Evolutionary conservation across 2,329 filamentous ascomycete genomes (phyloP).

Genomic region (Neonectria ditissima): DNA sequence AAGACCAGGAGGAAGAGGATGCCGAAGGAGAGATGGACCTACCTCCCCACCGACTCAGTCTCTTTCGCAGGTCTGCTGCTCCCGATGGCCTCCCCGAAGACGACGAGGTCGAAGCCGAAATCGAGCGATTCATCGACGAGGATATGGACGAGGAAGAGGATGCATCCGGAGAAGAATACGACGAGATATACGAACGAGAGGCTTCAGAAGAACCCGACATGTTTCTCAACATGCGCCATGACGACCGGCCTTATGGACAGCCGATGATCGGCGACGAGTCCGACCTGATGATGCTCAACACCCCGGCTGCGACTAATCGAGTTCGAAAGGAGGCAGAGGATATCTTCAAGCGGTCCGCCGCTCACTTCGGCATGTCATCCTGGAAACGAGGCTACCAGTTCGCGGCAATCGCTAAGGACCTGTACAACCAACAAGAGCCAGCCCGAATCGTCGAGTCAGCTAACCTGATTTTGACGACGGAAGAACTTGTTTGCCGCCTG

Average conservation of each 20-base stretch:
- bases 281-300: slow-evolving; percentile 67
- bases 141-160: slow-evolving; percentile 54
- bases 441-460: slow-evolving; percentile 76
- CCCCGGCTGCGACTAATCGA: slow-evolving; percentile 65
- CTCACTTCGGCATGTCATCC: slow-evolving; percentile 55
- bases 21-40: slow-evolving; percentile 52
- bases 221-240: slow-evolving; percentile 62
- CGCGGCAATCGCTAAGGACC: slow-evolving; percentile 76
- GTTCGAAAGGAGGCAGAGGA: slow-evolving; percentile 67
- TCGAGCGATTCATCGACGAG: slow-evolving; percentile 51
- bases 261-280: slow-evolving; percentile 58
- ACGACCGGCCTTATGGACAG: slow-evolving; percentile 54
- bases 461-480: slow-evolving; percentile 79
- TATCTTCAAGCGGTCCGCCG: slow-evolving; percentile 65
- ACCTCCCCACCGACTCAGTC: slow-evolving; percentile 46
- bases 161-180: slow-evolving; percentile 57
- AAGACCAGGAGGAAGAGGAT: slow-evolving; percentile 48
- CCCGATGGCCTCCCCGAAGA: slow-evolving; percentile 34
- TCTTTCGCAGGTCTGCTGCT: slow-evolving; percentile 48
- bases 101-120: slow-evolving; percentile 51
- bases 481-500: slow-evolving; percentile 74
- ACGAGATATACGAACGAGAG: slow-evolving; percentile 53
- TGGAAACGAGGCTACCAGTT: slow-evolving; percentile 72
- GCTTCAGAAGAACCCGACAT: slow-evolving; percentile 59
- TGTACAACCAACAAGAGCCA: slow-evolving; percentile 68